These are phyloP conservation scores for Aspergillus persii DNA, from an alignment of 2,329 filamentous ascomycete species.

Conservation along the genomic window DNA sequence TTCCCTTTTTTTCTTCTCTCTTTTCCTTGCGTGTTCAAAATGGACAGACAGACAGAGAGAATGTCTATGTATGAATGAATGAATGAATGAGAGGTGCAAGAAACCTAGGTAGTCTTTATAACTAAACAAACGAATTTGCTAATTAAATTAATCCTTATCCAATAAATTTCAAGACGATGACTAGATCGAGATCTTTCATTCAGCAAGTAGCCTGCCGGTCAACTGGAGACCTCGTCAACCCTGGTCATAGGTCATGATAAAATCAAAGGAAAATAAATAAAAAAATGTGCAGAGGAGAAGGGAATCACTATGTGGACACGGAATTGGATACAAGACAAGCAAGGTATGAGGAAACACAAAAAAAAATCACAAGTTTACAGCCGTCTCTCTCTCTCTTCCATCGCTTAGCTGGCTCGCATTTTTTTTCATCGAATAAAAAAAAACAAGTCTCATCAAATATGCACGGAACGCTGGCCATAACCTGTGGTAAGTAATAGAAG, in stretches of 20 bases:
- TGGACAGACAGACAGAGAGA: no score
- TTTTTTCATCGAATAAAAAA: neutral
- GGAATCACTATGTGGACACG: conserved; percentile 17
- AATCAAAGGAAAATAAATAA: neutral
- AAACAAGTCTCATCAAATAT: conserved; percentile 12
- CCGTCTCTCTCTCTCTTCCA: conserved; percentile 1
- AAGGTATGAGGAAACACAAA: conserved; percentile 9
- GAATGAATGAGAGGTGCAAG: no score
- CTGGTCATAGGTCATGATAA: neutral
- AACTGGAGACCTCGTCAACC: neutral
- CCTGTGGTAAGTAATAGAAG: conserved; percentile 3
- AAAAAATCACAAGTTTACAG: conserved; percentile 12
- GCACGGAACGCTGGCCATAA: conserved; percentile 17
- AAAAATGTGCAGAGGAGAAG: conserved; percentile 16
- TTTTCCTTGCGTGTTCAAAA: no score
- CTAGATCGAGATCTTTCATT: no score
- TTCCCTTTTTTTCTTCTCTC: no score
- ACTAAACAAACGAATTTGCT: no score
- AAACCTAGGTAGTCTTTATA: no score
- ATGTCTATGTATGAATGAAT: no score
- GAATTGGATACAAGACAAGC: conserved; percentile 15
- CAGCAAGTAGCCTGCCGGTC: neutral
- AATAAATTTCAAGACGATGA: no score
- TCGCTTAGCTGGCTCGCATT: conserved; percentile 1
- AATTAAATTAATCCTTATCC: no score